These are phyloP conservation scores for Ceratocystis albifundus DNA, from an alignment of 2,329 filamentous ascomycete species.

Conservation along the genomic window DNA sequence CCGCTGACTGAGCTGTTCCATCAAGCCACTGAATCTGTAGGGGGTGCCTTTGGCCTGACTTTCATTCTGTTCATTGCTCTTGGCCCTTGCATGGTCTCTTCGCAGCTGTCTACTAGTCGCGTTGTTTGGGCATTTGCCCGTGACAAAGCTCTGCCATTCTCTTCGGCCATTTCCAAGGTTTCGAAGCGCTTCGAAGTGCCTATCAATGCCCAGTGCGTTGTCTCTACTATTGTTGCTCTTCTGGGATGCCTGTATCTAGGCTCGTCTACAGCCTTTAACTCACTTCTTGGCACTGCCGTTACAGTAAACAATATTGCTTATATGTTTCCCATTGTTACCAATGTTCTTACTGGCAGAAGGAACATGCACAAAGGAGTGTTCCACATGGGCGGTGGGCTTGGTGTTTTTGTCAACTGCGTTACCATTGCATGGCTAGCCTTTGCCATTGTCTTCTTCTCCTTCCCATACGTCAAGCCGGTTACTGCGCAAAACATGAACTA, in stretches of 20 bases:
- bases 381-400: conserved; percentile 29
- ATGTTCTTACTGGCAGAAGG: conserved; percentile 32
- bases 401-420: conserved; percentile 31
- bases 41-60: conserved; percentile 34
- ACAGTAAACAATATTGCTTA: conserved; percentile 39
- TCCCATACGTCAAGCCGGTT: conserved; percentile 35
- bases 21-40: conserved; percentile 33
- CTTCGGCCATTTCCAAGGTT: conserved; percentile 32
- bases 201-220: conserved; percentile 31
- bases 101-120: conserved; percentile 30
- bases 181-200: conserved; percentile 31
- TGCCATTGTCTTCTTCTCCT: conserved; percentile 36
- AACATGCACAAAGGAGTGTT: conserved; percentile 35
- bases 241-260: conserved; percentile 37
- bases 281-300: conserved; percentile 32
- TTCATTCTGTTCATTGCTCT: conserved; percentile 36
- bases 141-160: conserved; percentile 34
- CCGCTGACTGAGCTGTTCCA: conserved; percentile 37
- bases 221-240: conserved; percentile 30
- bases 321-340: conserved; percentile 36
- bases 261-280: conserved; percentile 36
- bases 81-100: conserved; percentile 33
- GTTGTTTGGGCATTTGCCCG: conserved; percentile 36
- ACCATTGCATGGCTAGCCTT: conserved; percentile 33
- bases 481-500: conserved; percentile 34